Conservation (phyloP, 2,329 filamentous ascomycete species). For the Penicillium sp. region DNA sequence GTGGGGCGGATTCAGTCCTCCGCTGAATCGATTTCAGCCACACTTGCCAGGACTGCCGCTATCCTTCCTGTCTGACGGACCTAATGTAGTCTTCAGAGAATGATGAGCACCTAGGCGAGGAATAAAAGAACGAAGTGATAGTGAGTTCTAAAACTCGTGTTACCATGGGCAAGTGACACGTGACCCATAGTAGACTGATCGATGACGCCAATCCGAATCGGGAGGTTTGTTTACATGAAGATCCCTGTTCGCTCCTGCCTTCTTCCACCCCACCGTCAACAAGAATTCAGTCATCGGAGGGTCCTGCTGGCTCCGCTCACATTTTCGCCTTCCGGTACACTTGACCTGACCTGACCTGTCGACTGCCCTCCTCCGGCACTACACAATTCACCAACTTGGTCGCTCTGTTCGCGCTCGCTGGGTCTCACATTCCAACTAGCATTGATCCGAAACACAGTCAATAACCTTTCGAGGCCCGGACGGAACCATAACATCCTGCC, state of each 20-base stretch:
- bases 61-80: constrained; percentile 1
- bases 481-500: constrained; percentile 19
- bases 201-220: constrained; percentile 29
- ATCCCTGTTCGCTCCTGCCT: constrained; percentile 21
- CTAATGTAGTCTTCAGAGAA: not conserved
- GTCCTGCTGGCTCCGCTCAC: constrained; percentile 1
- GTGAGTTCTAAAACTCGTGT: not conserved
- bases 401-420: constrained; percentile 8
- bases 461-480: constrained; percentile 2
- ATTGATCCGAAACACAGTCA: not conserved
- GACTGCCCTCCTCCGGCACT: not conserved
- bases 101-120: not conserved
- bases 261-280: constrained; percentile 23
- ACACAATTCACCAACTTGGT: constrained; percentile 1
- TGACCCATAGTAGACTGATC: constrained; percentile 17
- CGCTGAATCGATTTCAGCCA: constrained; percentile 14
- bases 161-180: constrained; percentile 1
- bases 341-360: not conserved
- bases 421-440: constrained; percentile 17
- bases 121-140: not conserved
- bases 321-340: not conserved
- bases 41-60: constrained; percentile 9
- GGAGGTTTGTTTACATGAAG: constrained; percentile 39
- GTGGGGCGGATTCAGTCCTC: not conserved
- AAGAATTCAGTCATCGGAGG: constrained; percentile 20